Conservation (phyloP, 2,329 filamentous ascomycete species). For the Cercospora citrullina region DNA sequence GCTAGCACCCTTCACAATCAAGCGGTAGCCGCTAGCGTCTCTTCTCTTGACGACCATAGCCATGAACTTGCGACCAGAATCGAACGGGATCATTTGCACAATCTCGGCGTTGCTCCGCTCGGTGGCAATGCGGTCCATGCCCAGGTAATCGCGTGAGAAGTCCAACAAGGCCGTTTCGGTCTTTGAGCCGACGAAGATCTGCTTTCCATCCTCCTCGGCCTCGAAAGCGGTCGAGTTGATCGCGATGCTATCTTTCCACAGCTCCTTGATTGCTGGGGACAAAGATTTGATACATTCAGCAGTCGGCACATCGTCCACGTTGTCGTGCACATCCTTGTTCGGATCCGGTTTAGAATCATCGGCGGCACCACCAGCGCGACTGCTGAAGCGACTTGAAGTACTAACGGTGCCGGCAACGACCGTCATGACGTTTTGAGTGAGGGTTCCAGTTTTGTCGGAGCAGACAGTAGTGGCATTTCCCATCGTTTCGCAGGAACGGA, state of each 20-base stretch:
- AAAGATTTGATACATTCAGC: conserved; percentile 57
- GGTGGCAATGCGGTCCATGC: conserved; percentile 61
- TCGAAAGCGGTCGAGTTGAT: conserved; percentile 72
- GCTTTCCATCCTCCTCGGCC: conserved; percentile 59
- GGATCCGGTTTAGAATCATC: conserved; percentile 29
- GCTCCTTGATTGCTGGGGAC: conserved; percentile 53
- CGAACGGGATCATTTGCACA: conserved; percentile 59
- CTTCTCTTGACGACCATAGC: conserved; percentile 60
- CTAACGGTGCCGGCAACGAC: conserved; percentile 72
- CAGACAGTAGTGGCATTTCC: conserved; percentile 74
- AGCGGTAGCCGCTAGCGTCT: conserved; percentile 55
- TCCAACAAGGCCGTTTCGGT: conserved; percentile 74
- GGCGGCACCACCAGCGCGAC: conserved; percentile 36
- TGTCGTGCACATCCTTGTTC: conserved; percentile 38
- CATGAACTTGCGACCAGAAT: conserved; percentile 69
- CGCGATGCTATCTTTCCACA: conserved; percentile 64
- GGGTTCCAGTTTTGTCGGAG: conserved; percentile 75
- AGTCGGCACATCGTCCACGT: conserved; percentile 52
- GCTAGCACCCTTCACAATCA: conserved; percentile 56
- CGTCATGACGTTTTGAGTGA: conserved; percentile 75
- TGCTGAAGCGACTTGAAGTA: conserved; percentile 57
- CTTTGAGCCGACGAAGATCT: conserved; percentile 70
- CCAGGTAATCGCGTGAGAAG: conserved; percentile 66
- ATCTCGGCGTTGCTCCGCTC: conserved; percentile 64
- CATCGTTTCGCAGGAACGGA: conserved; percentile 70